Percentiles rank a stretch among this genome's conserved stretches.
phyloP scores from a whole-genome alignment of 139 green algal species.

The Micromonas commoda region DNA sequence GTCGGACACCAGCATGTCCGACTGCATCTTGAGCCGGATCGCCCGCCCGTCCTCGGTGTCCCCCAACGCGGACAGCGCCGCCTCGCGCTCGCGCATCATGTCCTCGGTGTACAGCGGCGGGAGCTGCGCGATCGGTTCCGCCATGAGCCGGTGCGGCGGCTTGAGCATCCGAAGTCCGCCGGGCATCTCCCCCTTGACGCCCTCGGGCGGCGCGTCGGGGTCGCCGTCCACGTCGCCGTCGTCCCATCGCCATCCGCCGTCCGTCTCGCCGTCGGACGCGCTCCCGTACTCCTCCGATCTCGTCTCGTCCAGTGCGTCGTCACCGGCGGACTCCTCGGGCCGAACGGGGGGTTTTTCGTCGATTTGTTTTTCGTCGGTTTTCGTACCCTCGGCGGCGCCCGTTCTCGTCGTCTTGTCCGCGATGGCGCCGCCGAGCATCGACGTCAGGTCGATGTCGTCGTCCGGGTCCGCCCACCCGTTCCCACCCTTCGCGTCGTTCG shows the following conservation, averaged over 20 bases:
- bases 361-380: too few relatives aligned
- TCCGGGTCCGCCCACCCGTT: neutral
- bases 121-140: neutral
- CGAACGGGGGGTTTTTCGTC: too few relatives aligned
- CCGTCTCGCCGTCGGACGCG: neutral
- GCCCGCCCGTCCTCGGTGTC: neutral
- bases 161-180: neutral
- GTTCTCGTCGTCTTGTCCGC: neutral
- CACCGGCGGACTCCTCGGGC: too few relatives aligned
- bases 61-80: neutral
- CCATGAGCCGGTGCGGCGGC: constrained; percentile 1
- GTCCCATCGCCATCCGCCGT: neutral
- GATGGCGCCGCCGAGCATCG: neutral
- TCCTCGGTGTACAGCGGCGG: constrained; percentile 7
- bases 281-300: constrained; percentile 8
- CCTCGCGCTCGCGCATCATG: constrained; percentile 2
- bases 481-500: neutral
- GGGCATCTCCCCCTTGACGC: neutral
- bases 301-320: too few relatives aligned
- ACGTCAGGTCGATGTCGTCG: neutral
- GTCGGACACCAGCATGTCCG: constrained; percentile 15
- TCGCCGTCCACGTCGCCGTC: constrained; percentile 11
- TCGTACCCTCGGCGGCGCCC: too few relatives aligned
- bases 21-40: neutral
- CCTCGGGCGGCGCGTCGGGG: neutral